A percentile compares a stretch with the other conserved stretches of the same genome.
These are phyloP conservation scores for Dispira parvispora DNA, from an alignment of 192 early-diverging fungal species.

Conservation along the genomic window DNA sequence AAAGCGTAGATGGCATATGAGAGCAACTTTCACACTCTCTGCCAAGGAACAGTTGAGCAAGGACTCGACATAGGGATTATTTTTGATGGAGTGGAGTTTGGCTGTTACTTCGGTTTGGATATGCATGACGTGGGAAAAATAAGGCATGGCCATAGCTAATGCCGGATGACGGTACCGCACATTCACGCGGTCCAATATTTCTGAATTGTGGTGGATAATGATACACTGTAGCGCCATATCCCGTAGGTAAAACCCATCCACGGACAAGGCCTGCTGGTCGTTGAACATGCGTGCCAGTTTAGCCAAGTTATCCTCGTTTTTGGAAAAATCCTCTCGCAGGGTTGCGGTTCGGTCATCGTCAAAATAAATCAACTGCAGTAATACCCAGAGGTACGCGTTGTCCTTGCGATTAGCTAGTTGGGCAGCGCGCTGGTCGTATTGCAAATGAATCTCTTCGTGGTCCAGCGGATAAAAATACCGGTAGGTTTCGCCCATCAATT, in stretches of 20 bases:
- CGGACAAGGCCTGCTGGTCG: conserved; percentile 51
- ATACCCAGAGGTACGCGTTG: conserved; percentile 55
- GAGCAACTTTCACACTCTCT: neutral
- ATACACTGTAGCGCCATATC: conserved; percentile 58
- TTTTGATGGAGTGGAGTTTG: no score
- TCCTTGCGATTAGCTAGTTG: conserved; percentile 33
- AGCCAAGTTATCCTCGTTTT: conserved; percentile 53
- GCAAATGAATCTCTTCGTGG: conserved; percentile 21
- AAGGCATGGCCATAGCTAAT: conserved; percentile 40
- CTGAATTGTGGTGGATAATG: conserved; percentile 40
- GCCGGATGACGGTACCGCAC: conserved; percentile 58
- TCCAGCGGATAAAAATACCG: conserved; percentile 32
- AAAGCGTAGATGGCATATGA: neutral
- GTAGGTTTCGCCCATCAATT: conserved; percentile 35
- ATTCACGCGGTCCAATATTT: conserved; percentile 42
- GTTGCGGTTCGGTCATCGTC: conserved; percentile 41
- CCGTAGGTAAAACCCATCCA: conserved; percentile 54
- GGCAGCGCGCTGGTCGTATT: conserved; percentile 11
- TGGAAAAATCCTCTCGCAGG: conserved; percentile 42
- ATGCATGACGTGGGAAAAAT: conserved; percentile 21
- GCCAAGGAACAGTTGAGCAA: neutral
- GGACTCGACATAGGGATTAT: neutral
- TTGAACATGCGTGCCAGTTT: conserved; percentile 56
- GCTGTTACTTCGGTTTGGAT: neutral
- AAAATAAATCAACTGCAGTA: conserved; percentile 52